Percentiles rank a stretch among this genome's conserved stretches.
Evolutionary conservation across 768 basidiomycete genomes (phyloP).

Genomic region (Lyophyllum semitale): DNA sequence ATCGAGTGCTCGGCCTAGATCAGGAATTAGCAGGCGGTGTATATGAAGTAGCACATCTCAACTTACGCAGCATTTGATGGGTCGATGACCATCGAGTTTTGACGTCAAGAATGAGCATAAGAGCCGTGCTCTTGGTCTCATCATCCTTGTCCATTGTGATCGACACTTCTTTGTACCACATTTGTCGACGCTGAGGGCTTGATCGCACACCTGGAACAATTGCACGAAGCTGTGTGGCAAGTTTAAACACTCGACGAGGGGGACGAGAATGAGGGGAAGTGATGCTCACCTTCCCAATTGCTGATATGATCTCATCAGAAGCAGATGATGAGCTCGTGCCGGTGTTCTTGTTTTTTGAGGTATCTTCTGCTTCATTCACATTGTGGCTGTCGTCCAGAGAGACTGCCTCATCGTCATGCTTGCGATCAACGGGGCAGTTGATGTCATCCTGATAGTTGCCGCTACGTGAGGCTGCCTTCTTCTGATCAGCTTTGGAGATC

Average conservation of each 20-base stretch:
- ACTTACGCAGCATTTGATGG: conserved; percentile 30
- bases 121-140: not conserved
- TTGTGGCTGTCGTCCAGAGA: not conserved
- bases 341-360: not conserved
- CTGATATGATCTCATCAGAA: not conserved
- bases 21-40: not conserved
- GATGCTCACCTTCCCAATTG: conserved; percentile 2
- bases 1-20: conserved; percentile 18
- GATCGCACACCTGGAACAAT: conserved; percentile 22
- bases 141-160: not conserved
- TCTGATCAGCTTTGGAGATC: conserved; percentile 17
- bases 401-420: not conserved
- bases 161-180: conserved; percentile 18
- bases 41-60: not conserved
- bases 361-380: not conserved
- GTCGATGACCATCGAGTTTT: conserved; percentile 30
- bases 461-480: conserved; percentile 14
- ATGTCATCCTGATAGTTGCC: conserved; percentile 23
- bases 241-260: not conserved
- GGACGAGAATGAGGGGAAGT: not conserved
- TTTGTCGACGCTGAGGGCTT: conserved; percentile 23
- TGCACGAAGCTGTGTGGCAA: conserved; percentile 22
- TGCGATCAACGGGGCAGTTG: conserved; percentile 4
- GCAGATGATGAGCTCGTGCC: no score
- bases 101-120: conserved; percentile 32